A percentile compares a stretch with the other conserved stretches of the same genome.
Conservation (phyloP, 768 basidiomycete genomes). For the Obba rivulosa region DNA sequence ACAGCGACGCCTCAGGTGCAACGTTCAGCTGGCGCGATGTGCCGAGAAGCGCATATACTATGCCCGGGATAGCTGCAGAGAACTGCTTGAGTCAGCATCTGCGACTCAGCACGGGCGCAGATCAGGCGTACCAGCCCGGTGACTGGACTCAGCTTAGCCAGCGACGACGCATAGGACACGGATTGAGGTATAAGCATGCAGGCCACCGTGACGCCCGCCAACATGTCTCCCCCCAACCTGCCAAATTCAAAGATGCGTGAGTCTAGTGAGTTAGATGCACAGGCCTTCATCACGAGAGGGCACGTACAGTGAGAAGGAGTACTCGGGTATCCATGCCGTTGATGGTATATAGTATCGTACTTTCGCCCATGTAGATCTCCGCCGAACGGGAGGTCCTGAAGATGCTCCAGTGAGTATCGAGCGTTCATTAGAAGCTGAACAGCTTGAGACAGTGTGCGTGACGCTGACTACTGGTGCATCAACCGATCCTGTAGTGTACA, state of each 20-base stretch:
- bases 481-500: background rate
- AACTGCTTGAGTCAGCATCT: constrained; percentile 39
- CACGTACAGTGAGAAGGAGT: constrained; percentile 61
- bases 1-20: constrained; percentile 86
- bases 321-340: constrained; percentile 73
- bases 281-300: background rate
- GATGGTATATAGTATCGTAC: constrained; percentile 76
- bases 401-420: too few species aligned
- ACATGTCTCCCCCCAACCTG: constrained; percentile 64
- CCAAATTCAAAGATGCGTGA: background rate
- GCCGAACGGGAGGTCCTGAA: constrained; percentile 1
- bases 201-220: constrained; percentile 83
- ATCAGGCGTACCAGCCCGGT: constrained; percentile 66
- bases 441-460: background rate
- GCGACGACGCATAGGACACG: constrained; percentile 85
- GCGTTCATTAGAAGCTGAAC: too few species aligned
- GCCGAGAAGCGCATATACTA: constrained; percentile 88
- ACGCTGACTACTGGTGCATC: background rate
- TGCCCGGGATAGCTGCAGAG: constrained; percentile 79
- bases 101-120: background rate
- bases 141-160: constrained; percentile 81
- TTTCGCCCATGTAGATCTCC: constrained; percentile 32
- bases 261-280: background rate
- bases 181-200: constrained; percentile 83
- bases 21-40: constrained; percentile 79